These are phyloP conservation scores for Piper longum DNA, from an alignment of 164 flowering plant species.

Conservation along the genomic window DNA sequence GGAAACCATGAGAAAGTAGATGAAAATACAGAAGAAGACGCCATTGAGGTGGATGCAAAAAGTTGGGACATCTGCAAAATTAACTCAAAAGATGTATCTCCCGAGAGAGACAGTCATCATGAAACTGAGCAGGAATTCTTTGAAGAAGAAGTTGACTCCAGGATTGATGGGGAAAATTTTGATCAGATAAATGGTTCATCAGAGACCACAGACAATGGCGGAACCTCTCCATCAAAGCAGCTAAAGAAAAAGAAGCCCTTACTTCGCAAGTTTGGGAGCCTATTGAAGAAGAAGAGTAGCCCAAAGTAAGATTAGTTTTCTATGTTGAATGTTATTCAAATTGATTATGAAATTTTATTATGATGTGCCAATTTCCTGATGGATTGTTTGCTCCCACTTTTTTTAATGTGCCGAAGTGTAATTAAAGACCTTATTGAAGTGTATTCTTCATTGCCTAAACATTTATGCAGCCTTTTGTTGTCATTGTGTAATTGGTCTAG, in stretches of 20 bases:
- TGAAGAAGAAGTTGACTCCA: constrained; percentile 60
- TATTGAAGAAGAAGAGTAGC: constrained; percentile 65
- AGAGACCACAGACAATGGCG: constrained; percentile 43
- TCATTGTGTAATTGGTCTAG: neutral
- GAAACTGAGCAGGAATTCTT: constrained; percentile 36
- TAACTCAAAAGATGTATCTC: constrained; percentile 51
- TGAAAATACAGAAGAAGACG: constrained; percentile 29
- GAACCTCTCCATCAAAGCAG: constrained; percentile 47
- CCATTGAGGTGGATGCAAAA: constrained; percentile 43
- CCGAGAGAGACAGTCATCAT: constrained; percentile 22
- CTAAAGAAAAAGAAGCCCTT: constrained; percentile 88
- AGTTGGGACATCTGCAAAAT: constrained; percentile 93
- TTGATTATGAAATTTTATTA: constrained; percentile 1
- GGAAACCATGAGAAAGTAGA: constrained; percentile 22
- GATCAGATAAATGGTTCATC: constrained; percentile 46
- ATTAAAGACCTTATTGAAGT: constrained; percentile 1
- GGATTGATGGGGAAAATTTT: constrained; percentile 38
- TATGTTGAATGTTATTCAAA: neutral
- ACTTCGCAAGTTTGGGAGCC: constrained; percentile 65
- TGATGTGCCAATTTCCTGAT: constrained; percentile 2
- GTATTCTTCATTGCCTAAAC: neutral
- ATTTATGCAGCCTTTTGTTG: neutral
- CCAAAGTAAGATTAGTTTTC: constrained; percentile 9
- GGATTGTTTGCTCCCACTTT: constrained; percentile 8
- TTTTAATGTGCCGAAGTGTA: neutral